These are phyloP conservation scores for Coleophoma crateriformis DNA, from an alignment of 2,329 filamentous ascomycete genomes.

Conservation along the genomic window DNA sequence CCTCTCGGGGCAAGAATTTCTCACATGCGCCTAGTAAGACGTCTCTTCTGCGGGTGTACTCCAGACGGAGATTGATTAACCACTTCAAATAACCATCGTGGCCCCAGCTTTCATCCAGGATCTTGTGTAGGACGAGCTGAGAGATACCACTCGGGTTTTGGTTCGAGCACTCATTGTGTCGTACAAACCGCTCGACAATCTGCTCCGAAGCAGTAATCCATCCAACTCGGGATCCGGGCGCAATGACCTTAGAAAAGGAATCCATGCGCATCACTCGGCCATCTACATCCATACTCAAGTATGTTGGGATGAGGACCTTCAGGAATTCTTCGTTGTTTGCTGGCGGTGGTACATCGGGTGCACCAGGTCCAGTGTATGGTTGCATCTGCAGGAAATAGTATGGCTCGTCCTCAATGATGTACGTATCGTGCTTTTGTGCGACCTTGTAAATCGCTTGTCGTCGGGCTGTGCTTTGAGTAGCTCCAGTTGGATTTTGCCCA, in stretches of 20 bases:
- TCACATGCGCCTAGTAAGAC: slow-evolving; percentile 73
- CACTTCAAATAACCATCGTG: slow-evolving; percentile 82
- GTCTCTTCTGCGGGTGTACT: slow-evolving; percentile 74
- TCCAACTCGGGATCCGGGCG: slow-evolving; percentile 72
- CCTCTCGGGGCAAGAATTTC: slow-evolving; percentile 61
- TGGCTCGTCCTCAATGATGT: slow-evolving; percentile 65
- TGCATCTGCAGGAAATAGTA: slow-evolving; percentile 66
- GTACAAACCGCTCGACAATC: slow-evolving; percentile 72
- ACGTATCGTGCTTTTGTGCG: slow-evolving; percentile 61
- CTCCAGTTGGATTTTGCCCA: slow-evolving; percentile 66
- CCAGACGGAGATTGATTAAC: slow-evolving; percentile 71
- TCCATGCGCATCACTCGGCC: slow-evolving; percentile 84
- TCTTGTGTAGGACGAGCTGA: slow-evolving; percentile 76
- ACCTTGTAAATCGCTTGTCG: slow-evolving; percentile 55
- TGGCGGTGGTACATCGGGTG: slow-evolving; percentile 46
- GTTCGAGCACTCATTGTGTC: slow-evolving; percentile 74
- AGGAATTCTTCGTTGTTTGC: slow-evolving; percentile 55
- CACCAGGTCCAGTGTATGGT: slow-evolving; percentile 40
- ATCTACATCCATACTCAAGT: slow-evolving; percentile 73
- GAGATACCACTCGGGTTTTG: slow-evolving; percentile 79
- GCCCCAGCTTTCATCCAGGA: slow-evolving; percentile 88
- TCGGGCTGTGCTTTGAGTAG: slow-evolving; percentile 52
- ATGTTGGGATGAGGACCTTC: slow-evolving; percentile 61
- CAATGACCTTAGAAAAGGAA: slow-evolving; percentile 83
- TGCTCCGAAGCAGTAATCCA: slow-evolving; percentile 85